phyloP scores from a whole-genome alignment of 192 early-diverging fungal species.

The Mortierella alpina region DNA sequence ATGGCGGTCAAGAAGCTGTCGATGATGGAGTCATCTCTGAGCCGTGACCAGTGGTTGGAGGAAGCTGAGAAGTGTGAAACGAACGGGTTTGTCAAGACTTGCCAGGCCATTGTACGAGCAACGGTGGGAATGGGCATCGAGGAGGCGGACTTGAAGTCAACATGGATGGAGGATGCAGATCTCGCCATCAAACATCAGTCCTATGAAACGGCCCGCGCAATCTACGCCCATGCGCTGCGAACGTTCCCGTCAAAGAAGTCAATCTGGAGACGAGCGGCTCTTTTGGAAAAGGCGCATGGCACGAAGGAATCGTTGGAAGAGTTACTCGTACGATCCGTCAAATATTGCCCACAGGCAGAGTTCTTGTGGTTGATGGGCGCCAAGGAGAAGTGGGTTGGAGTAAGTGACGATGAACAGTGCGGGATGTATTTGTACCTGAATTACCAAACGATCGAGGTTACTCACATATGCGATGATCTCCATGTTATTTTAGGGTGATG shows the following conservation, averaged over 20 bases:
- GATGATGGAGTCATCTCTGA: conserved; percentile 72
- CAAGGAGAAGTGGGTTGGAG: conserved; percentile 90
- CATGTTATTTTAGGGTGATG: conserved; percentile 63
- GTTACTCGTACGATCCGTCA: conserved; percentile 86
- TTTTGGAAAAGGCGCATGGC: conserved; percentile 88
- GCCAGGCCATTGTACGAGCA: conserved; percentile 85
- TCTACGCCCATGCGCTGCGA: conserved; percentile 85
- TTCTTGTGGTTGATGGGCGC: conserved; percentile 97
- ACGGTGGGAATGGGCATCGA: conserved; percentile 84
- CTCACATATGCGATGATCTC: not conserved
- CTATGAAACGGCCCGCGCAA: conserved; percentile 84
- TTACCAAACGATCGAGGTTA: not conserved
- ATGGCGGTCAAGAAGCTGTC: conserved; percentile 78
- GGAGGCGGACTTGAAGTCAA: conserved; percentile 78
- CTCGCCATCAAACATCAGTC: conserved; percentile 68
- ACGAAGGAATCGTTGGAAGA: conserved; percentile 78
- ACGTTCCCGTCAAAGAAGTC: conserved; percentile 80
- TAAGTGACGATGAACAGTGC: conserved; percentile 16
- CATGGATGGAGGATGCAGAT: conserved; percentile 94
- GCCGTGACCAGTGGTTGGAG: conserved; percentile 89
- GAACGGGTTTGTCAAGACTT: conserved; percentile 80
- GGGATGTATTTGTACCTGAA: not conserved
- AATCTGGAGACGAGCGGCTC: conserved; percentile 88
- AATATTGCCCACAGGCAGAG: conserved; percentile 91
- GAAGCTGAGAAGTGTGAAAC: conserved; percentile 87